Evolutionary conservation across 106 monocot species (phyloP).

Genomic region (Dendrobium huoshanense): DNA sequence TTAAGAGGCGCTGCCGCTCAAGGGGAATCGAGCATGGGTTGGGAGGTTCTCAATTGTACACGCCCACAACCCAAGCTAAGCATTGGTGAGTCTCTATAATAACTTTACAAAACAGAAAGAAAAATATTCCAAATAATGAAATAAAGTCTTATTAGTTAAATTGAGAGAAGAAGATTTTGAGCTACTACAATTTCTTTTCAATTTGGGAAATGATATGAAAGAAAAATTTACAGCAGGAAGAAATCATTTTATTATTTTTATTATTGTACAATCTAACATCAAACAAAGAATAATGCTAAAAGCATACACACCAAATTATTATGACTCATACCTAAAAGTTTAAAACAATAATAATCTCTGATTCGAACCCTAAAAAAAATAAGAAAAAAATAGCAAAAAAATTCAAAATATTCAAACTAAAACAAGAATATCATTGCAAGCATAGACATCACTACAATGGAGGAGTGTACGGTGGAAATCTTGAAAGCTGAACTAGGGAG

Average conservation of each 20-base stretch:
- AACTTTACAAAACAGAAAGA: too few relatives aligned
- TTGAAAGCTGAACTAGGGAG: conserved; percentile 38
- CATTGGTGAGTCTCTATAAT: too few relatives aligned
- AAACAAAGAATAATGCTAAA: neutral
- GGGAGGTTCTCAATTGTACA: too few relatives aligned
- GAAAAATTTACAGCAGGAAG: neutral
- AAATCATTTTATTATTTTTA: neutral
- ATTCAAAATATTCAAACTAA: neutral
- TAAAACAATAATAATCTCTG: neutral
- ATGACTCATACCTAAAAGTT: neutral
- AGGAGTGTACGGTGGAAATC: conserved; percentile 5
- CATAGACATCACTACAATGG: neutral
- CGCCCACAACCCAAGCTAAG: too few relatives aligned
- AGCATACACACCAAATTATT: neutral
- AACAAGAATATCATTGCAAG: neutral
- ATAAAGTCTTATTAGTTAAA: too few relatives aligned
- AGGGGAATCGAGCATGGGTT: too few relatives aligned
- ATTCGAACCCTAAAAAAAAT: neutral
- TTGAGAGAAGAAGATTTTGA: too few relatives aligned
- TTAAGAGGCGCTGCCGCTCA: too few relatives aligned
- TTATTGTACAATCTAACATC: neutral
- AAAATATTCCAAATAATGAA: too few relatives aligned
- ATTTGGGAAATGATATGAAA: too few relatives aligned
- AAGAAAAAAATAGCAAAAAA: too few relatives aligned
- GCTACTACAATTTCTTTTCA: too few relatives aligned